Conservation (phyloP, 106 monocot genomes). For the Amphibolis antarctica region DNA sequence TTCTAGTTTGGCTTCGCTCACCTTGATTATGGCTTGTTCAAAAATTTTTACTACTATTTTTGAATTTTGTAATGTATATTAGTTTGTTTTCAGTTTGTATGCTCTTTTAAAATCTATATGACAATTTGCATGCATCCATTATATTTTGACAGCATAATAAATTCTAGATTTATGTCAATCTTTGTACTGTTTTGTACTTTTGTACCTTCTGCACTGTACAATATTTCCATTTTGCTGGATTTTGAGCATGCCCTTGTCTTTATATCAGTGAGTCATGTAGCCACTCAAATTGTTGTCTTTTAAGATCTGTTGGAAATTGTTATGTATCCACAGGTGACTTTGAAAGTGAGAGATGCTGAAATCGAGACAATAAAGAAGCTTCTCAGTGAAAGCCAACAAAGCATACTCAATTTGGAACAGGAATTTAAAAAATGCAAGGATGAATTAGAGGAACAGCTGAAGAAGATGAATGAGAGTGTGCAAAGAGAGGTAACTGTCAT, state of each 20-base stretch:
- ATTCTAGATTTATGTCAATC: no score
- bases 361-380: slow-evolving; percentile 31
- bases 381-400: slow-evolving; percentile 50
- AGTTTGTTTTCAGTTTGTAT: no score
- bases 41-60: no score
- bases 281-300: background rate
- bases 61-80: no score
- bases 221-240: background rate
- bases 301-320: background rate
- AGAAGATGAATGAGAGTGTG: slow-evolving; percentile 44
- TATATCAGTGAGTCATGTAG: background rate
- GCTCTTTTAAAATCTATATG: no score
- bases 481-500: slow-evolving; percentile 39
- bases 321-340: slow-evolving; percentile 21
- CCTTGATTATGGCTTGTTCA: no score
- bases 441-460: slow-evolving; percentile 51
- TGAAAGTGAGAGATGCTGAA: slow-evolving; percentile 34
- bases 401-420: slow-evolving; percentile 39
- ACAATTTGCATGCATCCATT: no score
- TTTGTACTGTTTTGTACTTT: no score
- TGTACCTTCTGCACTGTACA: no score
- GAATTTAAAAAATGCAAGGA: slow-evolving; percentile 35
- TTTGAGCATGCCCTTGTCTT: background rate
- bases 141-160: background rate
- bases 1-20: no score